Conservation (phyloP, 306 rosid species). For the Dryas alaskensis region DNA sequence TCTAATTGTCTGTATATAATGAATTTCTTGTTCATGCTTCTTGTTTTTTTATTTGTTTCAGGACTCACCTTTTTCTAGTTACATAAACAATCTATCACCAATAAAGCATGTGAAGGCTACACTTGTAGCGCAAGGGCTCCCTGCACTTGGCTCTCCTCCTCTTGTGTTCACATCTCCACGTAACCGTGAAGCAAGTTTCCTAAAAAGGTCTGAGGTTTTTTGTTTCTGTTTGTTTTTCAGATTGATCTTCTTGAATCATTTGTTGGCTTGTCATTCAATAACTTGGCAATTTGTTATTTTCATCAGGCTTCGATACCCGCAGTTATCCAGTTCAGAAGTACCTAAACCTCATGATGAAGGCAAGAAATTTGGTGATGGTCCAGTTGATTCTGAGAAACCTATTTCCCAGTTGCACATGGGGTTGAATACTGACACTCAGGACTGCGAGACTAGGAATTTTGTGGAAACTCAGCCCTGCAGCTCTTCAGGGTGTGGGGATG, state of each 20-base stretch:
- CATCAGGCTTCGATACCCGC: constrained; percentile 42
- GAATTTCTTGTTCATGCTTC: neutral
- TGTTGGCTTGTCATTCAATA: neutral
- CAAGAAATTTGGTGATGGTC: constrained; percentile 32
- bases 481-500: constrained; percentile 40
- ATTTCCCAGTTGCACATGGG: constrained; percentile 20
- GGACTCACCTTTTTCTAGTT: constrained; percentile 53
- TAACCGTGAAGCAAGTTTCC: constrained; percentile 27
- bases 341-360: constrained; percentile 27
- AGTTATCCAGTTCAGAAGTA: constrained; percentile 26
- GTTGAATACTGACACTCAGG: constrained; percentile 28
- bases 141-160: constrained; percentile 52
- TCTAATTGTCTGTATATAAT: neutral
- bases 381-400: constrained; percentile 22
- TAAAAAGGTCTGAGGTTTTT: constrained; percentile 41
- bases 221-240: neutral
- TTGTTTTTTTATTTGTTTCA: constrained; percentile 26
- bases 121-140: constrained; percentile 31
- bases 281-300: constrained; percentile 1
- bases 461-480: constrained; percentile 29
- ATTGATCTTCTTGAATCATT: neutral
- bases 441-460: constrained; percentile 17
- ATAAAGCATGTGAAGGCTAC: constrained; percentile 37
- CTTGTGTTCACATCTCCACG: constrained; percentile 55
- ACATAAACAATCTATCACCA: constrained; percentile 45